A percentile compares a stretch with the other conserved stretches of the same genome.
Evolutionary conservation across 352 stramenopile species (phyloP).

Genomic region (Phytophthora uliginosa): DNA sequence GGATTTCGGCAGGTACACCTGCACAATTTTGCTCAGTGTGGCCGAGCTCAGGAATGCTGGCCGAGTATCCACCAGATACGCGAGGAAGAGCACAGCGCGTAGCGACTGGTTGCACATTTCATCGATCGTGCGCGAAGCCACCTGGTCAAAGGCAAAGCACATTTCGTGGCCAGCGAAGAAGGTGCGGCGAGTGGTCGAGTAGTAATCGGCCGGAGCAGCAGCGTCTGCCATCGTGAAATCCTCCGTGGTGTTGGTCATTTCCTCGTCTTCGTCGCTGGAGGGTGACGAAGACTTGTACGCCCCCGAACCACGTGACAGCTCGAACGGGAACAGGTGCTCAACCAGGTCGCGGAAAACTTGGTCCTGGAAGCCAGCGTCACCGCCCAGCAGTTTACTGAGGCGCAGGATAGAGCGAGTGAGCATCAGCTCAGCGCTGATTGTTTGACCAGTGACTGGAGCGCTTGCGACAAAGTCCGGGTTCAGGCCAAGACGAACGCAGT

Average conservation of each 20-base stretch:
- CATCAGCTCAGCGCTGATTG: constrained; percentile 48
- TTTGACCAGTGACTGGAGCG: constrained; percentile 16
- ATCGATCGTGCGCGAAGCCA: constrained; percentile 66
- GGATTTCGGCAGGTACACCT: constrained; percentile 59
- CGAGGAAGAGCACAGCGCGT: constrained; percentile 72
- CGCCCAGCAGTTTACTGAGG: constrained; percentile 68
- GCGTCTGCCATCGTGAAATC: constrained; percentile 29
- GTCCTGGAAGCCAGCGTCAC: constrained; percentile 56
- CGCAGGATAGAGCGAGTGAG: constrained; percentile 64
- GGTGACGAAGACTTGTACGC: constrained; percentile 36
- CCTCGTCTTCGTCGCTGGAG: constrained; percentile 42
- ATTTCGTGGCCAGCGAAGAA: constrained; percentile 69
- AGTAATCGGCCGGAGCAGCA: constrained; percentile 38
- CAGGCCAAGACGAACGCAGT: constrained; percentile 68
- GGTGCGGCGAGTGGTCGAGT: constrained; percentile 37
- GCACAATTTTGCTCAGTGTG: constrained; percentile 54
- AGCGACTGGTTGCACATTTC: constrained; percentile 72
- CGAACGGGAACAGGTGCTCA: constrained; percentile 62
- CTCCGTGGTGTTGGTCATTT: constrained; percentile 41
- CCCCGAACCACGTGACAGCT: constrained; percentile 35
- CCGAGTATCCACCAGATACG: constrained; percentile 69
- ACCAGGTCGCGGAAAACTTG: constrained; percentile 71
- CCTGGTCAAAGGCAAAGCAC: constrained; percentile 69
- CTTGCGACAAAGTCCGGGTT: constrained; percentile 20
- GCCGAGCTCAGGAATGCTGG: constrained; percentile 58